phyloP scores from a whole-genome alignment of 2,329 filamentous ascomycete species.

The Myriangium duriaei region DNA sequence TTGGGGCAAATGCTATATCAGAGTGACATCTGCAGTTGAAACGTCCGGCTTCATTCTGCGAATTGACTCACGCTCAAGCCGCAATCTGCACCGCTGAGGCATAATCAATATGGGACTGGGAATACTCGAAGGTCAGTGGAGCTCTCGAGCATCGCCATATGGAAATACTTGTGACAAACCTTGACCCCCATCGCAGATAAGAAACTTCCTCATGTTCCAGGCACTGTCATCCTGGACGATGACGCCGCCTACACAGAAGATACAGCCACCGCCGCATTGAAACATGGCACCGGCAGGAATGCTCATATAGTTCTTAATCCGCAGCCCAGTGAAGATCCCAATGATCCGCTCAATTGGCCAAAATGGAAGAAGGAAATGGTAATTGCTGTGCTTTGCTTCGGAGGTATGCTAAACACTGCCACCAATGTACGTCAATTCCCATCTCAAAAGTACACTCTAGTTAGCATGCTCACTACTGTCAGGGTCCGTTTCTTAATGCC shows the following conservation, averaged over 20 bases:
- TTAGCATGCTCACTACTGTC: not conserved
- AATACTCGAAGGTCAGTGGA: slow-evolving; percentile 5
- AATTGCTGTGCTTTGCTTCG: slow-evolving; percentile 11
- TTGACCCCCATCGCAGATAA: slow-evolving; percentile 3
- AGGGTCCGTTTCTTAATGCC: slow-evolving; percentile 25
- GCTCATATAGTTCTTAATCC: slow-evolving; percentile 14
- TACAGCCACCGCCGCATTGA: slow-evolving; percentile 8
- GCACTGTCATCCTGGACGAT: slow-evolving; percentile 13
- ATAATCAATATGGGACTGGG: slow-evolving; percentile 10
- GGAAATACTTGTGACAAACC: no score
- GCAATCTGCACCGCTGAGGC: no score
- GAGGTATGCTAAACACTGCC: slow-evolving; percentile 25
- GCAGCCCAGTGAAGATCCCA: slow-evolving; percentile 20
- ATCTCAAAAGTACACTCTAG: no score
- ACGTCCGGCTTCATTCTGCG: no score
- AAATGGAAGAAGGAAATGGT: slow-evolving; percentile 27
- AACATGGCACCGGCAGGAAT: slow-evolving; percentile 13
- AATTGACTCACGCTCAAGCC: no score
- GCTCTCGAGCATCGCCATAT: no score
- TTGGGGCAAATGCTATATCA: no score
- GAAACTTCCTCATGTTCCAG: slow-evolving; percentile 12
- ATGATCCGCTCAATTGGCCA: slow-evolving; percentile 22
- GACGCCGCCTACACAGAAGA: slow-evolving; percentile 9
- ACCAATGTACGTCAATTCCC: slow-evolving; percentile 23
- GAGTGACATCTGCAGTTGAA: no score